phyloP scores from a whole-genome alignment of 441 rosid species.

The Eutrema salsugineum region DNA sequence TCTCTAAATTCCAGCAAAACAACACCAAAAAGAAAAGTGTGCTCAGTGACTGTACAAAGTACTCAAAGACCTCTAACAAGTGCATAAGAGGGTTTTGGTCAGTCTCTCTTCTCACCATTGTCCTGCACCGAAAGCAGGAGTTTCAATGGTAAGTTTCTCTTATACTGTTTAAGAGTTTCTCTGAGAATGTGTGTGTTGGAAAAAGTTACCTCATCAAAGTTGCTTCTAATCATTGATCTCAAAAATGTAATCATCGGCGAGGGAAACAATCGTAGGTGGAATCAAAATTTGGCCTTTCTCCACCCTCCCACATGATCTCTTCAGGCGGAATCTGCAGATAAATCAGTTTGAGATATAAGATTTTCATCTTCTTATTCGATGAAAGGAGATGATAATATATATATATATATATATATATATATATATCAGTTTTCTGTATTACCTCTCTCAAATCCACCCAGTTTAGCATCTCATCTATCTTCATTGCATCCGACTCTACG shows the following conservation, averaged over 20 bases:
- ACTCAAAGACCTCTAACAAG: not conserved
- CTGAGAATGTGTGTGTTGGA: too few species aligned
- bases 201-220: too few species aligned
- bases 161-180: too few species aligned
- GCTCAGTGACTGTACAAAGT: not conserved
- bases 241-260: too few species aligned
- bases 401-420: too few species aligned
- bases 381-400: not conserved
- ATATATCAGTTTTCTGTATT: not conserved
- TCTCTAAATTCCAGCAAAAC: not conserved
- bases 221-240: too few species aligned
- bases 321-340: not conserved
- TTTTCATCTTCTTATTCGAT: not conserved
- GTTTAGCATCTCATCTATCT: not conserved
- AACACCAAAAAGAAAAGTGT: too few species aligned
- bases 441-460: conserved; percentile 23
- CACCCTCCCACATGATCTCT: conserved; percentile 2
- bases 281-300: not conserved
- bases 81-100: not conserved
- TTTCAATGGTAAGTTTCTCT: too few species aligned
- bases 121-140: not conserved
- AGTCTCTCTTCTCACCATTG: not conserved
- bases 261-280: too few species aligned
- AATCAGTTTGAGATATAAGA: not conserved
- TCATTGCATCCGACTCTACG: not conserved